Evolutionary conservation across 441 rosid species (phyloP), one percentile per base, ranked within the genome.

Genomic region (Cnidoscolus chayamansa): DNA sequence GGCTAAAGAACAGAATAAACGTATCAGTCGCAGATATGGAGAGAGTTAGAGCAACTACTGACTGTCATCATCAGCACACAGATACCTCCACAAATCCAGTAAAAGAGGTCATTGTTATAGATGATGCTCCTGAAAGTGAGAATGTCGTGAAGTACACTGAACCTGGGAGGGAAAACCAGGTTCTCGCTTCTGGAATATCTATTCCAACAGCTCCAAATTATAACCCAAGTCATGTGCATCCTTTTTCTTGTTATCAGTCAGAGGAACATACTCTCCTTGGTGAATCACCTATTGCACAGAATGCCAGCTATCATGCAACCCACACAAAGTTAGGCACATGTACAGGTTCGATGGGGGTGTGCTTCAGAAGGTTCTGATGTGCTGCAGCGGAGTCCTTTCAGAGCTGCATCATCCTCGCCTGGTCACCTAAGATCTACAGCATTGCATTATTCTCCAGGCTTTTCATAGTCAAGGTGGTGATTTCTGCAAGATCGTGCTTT

Each of bases 31-130:
- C 53, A 30, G 69, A 65, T 35, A 37, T 54, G 67, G 81, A 70
- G 75, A 81, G 74, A 67, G 58, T 72, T 67, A 10, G 17, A 30
- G 63, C 74, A 37, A 50, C 71, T 70, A 54, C 75, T 51, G 78
- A 81, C 55, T 45, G 32, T 49, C 58, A 56, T 63, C 64, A 49
- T 57, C 76, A 70, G 58, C 75, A 4, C 45, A 74, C 68, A 37
- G 81, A 65, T 67, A 68, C 76, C 60, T 43, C 79, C 30, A 9
- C 56, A 65, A 72, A 71, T 76, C 71, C 78, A 32, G 56, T 37
- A n/a, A 86, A 80, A 78, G 90, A 86, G 78, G 68, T 85, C 63
- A 83, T 86, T 48, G 72, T 86, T 77, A 84, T 86, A 13, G 92
- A 89, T 40, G 92, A 87, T 80, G 74, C 67, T 67, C 75, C 86